Evolutionary conservation across 805 yeast genomes (phyloP).

Genomic region (Candida anglica): DNA sequence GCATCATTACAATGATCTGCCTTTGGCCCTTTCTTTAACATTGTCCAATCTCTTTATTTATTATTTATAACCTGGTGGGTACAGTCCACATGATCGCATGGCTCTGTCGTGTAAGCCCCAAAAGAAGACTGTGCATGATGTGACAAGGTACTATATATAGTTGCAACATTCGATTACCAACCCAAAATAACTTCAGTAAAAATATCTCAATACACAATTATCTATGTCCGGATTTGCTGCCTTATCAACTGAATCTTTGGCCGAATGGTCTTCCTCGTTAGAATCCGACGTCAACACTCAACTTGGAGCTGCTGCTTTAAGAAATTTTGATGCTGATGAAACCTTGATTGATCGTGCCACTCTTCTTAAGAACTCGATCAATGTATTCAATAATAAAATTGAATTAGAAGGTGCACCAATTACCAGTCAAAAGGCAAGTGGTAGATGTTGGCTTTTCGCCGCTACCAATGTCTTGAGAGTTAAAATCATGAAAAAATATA

Average conservation of each 20-base stretch:
- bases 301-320: slow-evolving; percentile 5
- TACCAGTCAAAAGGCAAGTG: slow-evolving; percentile 38
- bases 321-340: slow-evolving; percentile 12
- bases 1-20: no score
- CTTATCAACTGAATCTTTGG: slow-evolving; percentile 1
- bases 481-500: slow-evolving; percentile 12
- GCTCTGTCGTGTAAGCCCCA: no score
- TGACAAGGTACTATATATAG: no score
- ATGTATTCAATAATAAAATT: slow-evolving; percentile 40
- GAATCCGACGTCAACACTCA: slow-evolving; percentile 3
- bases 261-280: slow-evolving; percentile 1
- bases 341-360: slow-evolving; percentile 13
- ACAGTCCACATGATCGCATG: no score
- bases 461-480: slow-evolving; percentile 14
- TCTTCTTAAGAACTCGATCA: slow-evolving; percentile 13
- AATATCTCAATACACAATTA: no score
- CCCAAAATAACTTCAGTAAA: no score
- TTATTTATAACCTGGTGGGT: no score
- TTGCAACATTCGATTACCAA: no score
- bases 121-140: no score
- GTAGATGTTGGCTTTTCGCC: slow-evolving; percentile 19
- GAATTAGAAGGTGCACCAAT: slow-evolving; percentile 57
- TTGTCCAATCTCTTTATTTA: no score
- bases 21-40: no score
- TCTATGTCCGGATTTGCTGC: neutral